A percentile compares a stretch with the other conserved stretches of the same genome.
Conservation (phyloP, 768 basidiomycete genomes). For the Amanita pseudoporphyria region DNA sequence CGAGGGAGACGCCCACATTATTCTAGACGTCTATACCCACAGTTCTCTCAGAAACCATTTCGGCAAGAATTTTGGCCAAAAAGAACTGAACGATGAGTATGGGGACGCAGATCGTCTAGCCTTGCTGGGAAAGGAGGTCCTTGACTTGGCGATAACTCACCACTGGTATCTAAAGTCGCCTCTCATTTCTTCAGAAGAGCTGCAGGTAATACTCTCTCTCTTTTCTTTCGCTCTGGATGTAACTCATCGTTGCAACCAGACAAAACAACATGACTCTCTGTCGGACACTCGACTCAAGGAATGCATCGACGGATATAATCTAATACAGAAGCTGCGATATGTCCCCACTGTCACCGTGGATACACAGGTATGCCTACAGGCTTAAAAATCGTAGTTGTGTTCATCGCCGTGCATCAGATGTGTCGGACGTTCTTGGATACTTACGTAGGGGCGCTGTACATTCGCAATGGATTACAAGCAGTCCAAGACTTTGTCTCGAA, state of each 20-base stretch:
- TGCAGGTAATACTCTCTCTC: constrained; percentile 27
- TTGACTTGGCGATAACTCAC: constrained; percentile 43
- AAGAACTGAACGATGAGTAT: constrained; percentile 32
- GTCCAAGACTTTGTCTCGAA: constrained; percentile 52
- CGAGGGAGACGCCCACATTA: constrained; percentile 40
- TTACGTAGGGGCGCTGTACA: constrained; percentile 59
- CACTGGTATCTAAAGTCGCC: constrained; percentile 40
- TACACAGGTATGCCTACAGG: constrained; percentile 14
- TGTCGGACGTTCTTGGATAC: constrained; percentile 40
- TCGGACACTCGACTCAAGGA: constrained; percentile 2
- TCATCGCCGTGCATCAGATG: not conserved
- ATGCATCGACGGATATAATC: constrained; percentile 24
- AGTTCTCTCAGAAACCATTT: constrained; percentile 22
- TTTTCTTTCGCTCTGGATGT: constrained; percentile 1
- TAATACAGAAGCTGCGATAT: constrained; percentile 45
- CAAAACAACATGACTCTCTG: constrained; percentile 3
- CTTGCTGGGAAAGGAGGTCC: constrained; percentile 42
- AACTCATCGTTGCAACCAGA: not conserved
- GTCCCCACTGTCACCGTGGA: constrained; percentile 25
- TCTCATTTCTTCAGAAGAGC: constrained; percentile 27
- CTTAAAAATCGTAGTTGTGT: not conserved
- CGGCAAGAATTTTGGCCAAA: not conserved
- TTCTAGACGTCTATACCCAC: constrained; percentile 53
- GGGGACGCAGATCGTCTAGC: constrained; percentile 53
- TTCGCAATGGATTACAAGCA: constrained; percentile 38